These are phyloP conservation scores for Monosporascus sp. DNA, from an alignment of 2,329 filamentous ascomycete genomes.

Conservation along the genomic window DNA sequence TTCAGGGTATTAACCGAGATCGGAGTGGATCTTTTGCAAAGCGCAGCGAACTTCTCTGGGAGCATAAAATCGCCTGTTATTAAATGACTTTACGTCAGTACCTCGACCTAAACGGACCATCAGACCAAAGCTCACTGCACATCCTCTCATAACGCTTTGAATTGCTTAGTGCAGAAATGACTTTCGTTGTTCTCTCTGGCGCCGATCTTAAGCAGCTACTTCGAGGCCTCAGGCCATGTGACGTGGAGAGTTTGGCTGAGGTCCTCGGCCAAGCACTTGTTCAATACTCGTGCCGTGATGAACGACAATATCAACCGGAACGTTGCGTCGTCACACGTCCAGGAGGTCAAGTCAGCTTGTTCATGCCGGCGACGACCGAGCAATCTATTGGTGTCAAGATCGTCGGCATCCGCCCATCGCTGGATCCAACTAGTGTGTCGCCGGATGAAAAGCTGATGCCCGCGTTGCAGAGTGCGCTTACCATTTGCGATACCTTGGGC, in stretches of 20 bases:
- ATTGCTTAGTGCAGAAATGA: no score
- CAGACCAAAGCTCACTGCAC: no score
- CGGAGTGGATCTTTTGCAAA: no score
- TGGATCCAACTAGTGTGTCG: constrained; percentile 20
- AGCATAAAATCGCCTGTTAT: no score
- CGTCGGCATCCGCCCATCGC: constrained; percentile 35
- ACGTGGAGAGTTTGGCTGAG: not conserved
- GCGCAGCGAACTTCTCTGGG: no score
- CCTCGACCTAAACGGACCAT: no score
- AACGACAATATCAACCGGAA: constrained; percentile 57
- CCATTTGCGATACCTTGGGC: constrained; percentile 12
- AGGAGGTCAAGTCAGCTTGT: constrained; percentile 58
- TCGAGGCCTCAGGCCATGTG: not conserved
- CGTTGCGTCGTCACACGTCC: constrained; percentile 56
- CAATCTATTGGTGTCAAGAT: constrained; percentile 61
- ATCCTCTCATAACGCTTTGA: no score
- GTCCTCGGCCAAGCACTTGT: not conserved
- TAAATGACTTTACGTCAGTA: no score
- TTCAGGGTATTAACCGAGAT: no score
- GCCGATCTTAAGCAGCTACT: not conserved
- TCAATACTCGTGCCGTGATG: constrained; percentile 28
- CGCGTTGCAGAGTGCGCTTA: constrained; percentile 1
- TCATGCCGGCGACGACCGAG: constrained; percentile 62
- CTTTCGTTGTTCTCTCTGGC: not conserved
- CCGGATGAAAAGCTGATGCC: constrained; percentile 1